Evolutionary conservation across 2,329 filamentous ascomycete species (phyloP).

Genomic region (Scedosporium dehoogii): DNA sequence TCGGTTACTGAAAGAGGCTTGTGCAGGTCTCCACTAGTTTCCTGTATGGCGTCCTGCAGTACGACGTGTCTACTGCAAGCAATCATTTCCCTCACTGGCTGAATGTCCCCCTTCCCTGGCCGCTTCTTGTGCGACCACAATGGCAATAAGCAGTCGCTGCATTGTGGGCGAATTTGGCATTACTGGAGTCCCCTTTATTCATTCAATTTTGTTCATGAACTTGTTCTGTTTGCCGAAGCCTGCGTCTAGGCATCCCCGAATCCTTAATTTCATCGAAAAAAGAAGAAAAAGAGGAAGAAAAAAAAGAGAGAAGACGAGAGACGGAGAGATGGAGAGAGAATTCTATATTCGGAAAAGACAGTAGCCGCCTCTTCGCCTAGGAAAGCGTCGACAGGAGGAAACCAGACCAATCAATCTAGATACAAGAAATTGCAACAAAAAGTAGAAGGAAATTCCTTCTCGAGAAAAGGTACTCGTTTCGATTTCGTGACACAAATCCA

Average conservation of each 20-base stretch:
- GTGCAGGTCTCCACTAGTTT: neutral
- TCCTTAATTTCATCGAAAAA: too few species aligned
- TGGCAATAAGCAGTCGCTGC: too few species aligned
- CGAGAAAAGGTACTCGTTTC: neutral
- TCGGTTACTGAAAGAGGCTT: neutral
- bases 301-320: neutral
- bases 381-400: neutral
- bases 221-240: too few species aligned
- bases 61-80: neutral
- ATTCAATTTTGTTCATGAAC: too few species aligned
- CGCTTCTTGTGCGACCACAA: too few species aligned
- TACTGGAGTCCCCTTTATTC: too few species aligned
- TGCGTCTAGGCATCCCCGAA: too few species aligned
- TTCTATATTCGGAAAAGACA: constrained; percentile 5
- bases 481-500: neutral
- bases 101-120: neutral
- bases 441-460: neutral
- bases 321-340: neutral
- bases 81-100: neutral
- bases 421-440: neutral
- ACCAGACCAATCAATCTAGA: neutral
- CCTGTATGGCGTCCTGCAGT: neutral
- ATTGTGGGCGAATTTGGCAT: too few species aligned
- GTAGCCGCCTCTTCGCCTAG: neutral
- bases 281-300: neutral